These are phyloP conservation scores for Dactylis glomerata DNA, from an alignment of 176 grass and related monocot genomes.

Conservation along the genomic window DNA sequence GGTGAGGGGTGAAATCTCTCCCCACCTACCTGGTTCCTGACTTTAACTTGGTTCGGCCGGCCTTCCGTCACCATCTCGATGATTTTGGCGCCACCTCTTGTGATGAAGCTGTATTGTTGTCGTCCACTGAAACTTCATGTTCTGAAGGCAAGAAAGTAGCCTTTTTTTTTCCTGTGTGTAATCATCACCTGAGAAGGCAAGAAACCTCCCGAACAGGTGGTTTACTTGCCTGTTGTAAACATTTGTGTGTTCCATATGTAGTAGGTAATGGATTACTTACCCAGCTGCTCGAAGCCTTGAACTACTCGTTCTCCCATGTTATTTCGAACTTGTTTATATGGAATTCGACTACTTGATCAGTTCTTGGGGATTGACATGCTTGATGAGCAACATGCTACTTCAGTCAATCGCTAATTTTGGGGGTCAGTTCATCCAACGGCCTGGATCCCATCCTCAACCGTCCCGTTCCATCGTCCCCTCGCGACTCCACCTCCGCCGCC, in stretches of 20 bases:
- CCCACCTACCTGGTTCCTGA: background rate
- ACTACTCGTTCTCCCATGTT: background rate
- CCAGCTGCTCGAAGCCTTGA: conserved; percentile 16
- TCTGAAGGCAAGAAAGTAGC: background rate
- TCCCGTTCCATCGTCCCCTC: background rate
- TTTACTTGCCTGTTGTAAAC: background rate
- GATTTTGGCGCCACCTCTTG: background rate
- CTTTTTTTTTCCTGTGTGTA: conserved; percentile 1
- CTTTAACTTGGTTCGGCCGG: background rate
- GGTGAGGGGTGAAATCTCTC: conserved; percentile 6
- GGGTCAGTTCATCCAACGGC: background rate
- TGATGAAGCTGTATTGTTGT: background rate
- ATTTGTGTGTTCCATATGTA: background rate
- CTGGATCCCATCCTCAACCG: background rate
- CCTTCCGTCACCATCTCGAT: background rate
- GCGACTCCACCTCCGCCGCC: background rate
- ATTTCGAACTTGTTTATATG: conserved; percentile 2
- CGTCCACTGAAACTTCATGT: background rate
- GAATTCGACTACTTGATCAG: background rate
- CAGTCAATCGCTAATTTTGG: no score
- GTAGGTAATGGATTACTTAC: background rate
- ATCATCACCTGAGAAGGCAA: background rate
- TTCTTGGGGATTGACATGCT: no score
- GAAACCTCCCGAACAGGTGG: background rate
- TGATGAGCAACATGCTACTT: no score